Percentiles rank a stretch among this genome's conserved stretches.
Conservation (phyloP, 169 alveolate genomes). For the Babesia caballi region DNA sequence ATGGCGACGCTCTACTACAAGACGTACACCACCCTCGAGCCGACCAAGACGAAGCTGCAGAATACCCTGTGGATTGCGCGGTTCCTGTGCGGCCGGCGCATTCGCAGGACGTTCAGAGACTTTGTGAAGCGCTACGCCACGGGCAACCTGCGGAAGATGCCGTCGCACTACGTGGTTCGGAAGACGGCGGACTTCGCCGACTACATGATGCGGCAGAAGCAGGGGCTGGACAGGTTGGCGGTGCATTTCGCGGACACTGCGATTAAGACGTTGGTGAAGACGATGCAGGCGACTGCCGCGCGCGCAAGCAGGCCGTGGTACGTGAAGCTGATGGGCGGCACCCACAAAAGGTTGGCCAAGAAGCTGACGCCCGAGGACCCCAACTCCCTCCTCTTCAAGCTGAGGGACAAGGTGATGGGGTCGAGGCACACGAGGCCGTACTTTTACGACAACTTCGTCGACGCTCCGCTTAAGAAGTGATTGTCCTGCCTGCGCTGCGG, state of each 20-base stretch:
- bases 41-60: background rate
- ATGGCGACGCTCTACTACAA: slow-evolving; percentile 28
- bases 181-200: background rate
- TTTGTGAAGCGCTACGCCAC: background rate
- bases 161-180: background rate
- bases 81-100: background rate
- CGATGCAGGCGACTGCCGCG: background rate
- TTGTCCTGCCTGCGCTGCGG: too few relatives aligned
- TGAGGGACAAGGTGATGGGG: too few relatives aligned
- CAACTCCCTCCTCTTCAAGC: too few relatives aligned
- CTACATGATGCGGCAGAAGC: background rate
- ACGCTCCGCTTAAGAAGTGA: too few relatives aligned
- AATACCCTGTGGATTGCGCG: background rate
- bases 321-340: background rate
- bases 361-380: too few relatives aligned
- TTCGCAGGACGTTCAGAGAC: background rate
- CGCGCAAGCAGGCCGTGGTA: background rate
- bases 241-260: background rate
- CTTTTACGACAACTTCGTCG: background rate
- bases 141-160: background rate
- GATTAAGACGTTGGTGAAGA: background rate
- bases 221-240: background rate
- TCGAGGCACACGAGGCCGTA: too few relatives aligned
- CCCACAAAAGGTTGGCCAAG: background rate
- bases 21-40: slow-evolving; percentile 9